Base-by-base conservation (phyloP, 176 grass and related monocot species). In the Luzula sylvatica region DNA sequence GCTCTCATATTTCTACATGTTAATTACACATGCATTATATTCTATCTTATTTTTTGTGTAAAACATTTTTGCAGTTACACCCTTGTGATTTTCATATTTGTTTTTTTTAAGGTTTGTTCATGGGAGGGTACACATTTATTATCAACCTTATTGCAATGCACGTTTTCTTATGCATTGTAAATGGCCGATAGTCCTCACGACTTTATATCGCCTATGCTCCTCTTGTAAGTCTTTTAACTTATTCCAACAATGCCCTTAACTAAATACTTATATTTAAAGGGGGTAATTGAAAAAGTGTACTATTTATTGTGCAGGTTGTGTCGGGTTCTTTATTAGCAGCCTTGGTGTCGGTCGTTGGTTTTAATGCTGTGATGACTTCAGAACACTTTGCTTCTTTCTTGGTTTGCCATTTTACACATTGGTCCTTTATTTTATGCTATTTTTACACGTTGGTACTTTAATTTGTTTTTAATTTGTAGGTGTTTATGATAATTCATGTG, bases 101-200 rank as follows among this genome's bases (percentile, higher is more conserved):
- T 16, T 21, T 70, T 35, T 75, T 79, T 78, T 1, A 43, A 99
- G 93, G 93, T 99, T 38, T 99, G 93, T 46, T 99, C 93, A 32
- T 99, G 93, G 93, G 93, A 86, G 93, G 93, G 22, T 99, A 99
- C 72, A 99, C 93, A 57, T 99, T 99, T 75, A 99, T 99, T 55
- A 92, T 99, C 50, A 99, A 99, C 66, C 86, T 99, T 62, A 99
- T 99, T 52, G 86, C 93, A 17, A 99, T 99, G 78, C 93, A 99
- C 43, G 93, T 99, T 46, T 78, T 99, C 8, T 49, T 99, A 56
- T 99, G 93, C 54, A 92, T 99, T 78, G 72, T 99, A 68, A 99
- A 85, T 26, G 93, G 93, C 16, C 93, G 93, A 41, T 99, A 92
- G 57, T 99, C 93, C 55, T 78, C 82, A 8, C 75, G 93, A 3